Evolutionary conservation across 2,329 filamentous ascomycete species (phyloP).

Genomic region (Exophiala sp.): DNA sequence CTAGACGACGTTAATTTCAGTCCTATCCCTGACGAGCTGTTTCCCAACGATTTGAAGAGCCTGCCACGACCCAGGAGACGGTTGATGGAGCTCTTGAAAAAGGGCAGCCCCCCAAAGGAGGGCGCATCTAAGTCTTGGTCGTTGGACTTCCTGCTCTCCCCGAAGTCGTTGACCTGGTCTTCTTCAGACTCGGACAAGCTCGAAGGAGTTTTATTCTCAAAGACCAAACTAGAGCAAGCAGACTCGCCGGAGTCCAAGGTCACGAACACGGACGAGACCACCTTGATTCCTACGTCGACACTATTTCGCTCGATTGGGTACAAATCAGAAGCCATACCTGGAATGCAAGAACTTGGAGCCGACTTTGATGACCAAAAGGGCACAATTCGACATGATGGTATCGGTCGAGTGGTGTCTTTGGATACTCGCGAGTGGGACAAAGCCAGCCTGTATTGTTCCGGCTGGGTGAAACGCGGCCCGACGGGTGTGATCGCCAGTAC

Average conservation of each 20-base stretch:
- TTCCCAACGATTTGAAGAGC: slow-evolving; percentile 64
- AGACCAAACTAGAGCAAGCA: slow-evolving; percentile 49
- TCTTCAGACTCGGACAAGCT: slow-evolving; percentile 49
- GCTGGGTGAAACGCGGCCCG: slow-evolving; percentile 93
- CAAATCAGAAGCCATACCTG: slow-evolving; percentile 72
- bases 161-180: slow-evolving; percentile 61
- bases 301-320: slow-evolving; percentile 97
- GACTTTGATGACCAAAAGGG: slow-evolving; percentile 73
- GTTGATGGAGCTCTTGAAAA: slow-evolving; percentile 74
- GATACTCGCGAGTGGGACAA: slow-evolving; percentile 41
- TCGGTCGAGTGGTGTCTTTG: slow-evolving; percentile 64
- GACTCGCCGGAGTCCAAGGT: slow-evolving; percentile 50
- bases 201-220: slow-evolving; percentile 63
- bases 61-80: slow-evolving; percentile 73
- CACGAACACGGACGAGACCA: slow-evolving; percentile 47
- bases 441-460: slow-evolving; percentile 81
- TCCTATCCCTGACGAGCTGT: slow-evolving; percentile 61
- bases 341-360: slow-evolving; percentile 69
- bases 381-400: slow-evolving; percentile 75
- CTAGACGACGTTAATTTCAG: slow-evolving; percentile 69
- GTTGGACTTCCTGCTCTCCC: slow-evolving; percentile 79
- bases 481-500: slow-evolving; percentile 95
- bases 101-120: slow-evolving; percentile 60
- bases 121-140: slow-evolving; percentile 69
- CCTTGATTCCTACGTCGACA: slow-evolving; percentile 61